Conservation (phyloP, 768 basidiomycete genomes). For the Clathrus columnatus region DNA sequence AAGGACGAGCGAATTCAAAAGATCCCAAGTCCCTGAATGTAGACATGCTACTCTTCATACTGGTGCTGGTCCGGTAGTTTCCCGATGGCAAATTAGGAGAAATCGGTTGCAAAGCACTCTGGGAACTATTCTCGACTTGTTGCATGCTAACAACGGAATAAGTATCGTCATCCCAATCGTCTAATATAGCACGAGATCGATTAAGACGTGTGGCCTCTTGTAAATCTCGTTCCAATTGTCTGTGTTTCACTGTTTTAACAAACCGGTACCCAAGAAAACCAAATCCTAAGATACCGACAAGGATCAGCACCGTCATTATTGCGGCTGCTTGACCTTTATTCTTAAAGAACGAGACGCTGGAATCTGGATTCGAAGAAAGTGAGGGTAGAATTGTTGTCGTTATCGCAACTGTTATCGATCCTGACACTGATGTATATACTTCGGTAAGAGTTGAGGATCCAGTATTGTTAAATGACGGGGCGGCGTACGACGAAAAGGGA, state of each 20-base stretch:
- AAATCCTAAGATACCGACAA: slow-evolving; percentile 33
- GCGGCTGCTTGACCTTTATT: slow-evolving; percentile 58
- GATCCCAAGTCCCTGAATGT: not conserved
- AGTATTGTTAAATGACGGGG: slow-evolving; percentile 12
- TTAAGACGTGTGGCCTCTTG: slow-evolving; percentile 4
- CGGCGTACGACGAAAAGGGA: slow-evolving; percentile 11
- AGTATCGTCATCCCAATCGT: not conserved
- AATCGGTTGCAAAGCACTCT: no score
- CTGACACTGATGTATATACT: slow-evolving; percentile 19
- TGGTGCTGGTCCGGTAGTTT: not conserved
- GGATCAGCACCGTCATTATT: slow-evolving; percentile 43
- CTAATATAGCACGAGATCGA: not conserved
- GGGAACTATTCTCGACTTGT: not conserved
- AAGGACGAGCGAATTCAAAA: not conserved
- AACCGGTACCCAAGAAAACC: slow-evolving; percentile 7
- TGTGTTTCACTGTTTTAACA: not conserved
- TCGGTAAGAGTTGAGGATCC: slow-evolving; percentile 15
- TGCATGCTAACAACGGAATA: not conserved
- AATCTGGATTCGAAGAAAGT: slow-evolving; percentile 15
- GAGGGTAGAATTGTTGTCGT: slow-evolving; percentile 22
- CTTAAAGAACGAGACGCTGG: slow-evolving; percentile 41
- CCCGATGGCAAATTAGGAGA: no score
- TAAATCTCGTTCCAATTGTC: not conserved
- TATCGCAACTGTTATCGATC: slow-evolving; percentile 25
- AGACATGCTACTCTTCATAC: not conserved